These are phyloP conservation scores for Stachybotrys chlorohalonatus DNA, from an alignment of 2,329 filamentous ascomycete species.

Conservation along the genomic window DNA sequence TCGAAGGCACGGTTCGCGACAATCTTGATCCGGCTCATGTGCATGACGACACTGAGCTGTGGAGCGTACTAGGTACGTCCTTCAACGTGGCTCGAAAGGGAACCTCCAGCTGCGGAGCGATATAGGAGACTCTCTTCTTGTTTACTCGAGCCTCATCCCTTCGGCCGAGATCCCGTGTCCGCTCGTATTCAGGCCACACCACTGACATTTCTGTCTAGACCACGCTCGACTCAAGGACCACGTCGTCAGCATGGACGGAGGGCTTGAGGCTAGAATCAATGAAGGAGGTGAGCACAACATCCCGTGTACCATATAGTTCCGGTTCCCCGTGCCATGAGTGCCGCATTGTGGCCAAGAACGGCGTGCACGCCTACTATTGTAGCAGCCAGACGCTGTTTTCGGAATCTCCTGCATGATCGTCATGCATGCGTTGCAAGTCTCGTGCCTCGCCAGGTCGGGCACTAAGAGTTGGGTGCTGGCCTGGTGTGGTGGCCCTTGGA, in stretches of 20 bases:
- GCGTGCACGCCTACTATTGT: neutral
- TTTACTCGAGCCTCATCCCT: no score
- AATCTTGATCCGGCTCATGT: constrained; percentile 93
- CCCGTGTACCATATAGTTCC: constrained; percentile 6
- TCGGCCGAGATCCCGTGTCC: neutral
- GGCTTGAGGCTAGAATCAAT: constrained; percentile 80
- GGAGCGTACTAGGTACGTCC: constrained; percentile 83
- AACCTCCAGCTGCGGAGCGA: neutral
- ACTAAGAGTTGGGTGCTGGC: neutral
- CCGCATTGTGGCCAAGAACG: neutral
- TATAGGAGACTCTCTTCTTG: no score
- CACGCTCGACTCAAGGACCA: constrained; percentile 92
- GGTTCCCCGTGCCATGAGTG: neutral
- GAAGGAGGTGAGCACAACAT: constrained; percentile 70
- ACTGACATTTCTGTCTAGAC: constrained; percentile 39
- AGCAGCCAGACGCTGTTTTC: neutral
- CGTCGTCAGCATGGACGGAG: constrained; percentile 75
- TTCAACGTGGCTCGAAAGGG: constrained; percentile 2
- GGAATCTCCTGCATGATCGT: constrained; percentile 23
- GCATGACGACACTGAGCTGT: constrained; percentile 93
- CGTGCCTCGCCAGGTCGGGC: constrained; percentile 10
- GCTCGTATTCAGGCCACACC: neutral
- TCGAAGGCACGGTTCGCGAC: constrained; percentile 86
- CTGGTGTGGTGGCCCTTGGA: no score
- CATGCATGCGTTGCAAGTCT: constrained; percentile 21